Evolutionary conservation across 306 rosid genomes (phyloP), one percentile per base, ranked within the genome.

Genomic region (Pyrus bretschneideri): DNA sequence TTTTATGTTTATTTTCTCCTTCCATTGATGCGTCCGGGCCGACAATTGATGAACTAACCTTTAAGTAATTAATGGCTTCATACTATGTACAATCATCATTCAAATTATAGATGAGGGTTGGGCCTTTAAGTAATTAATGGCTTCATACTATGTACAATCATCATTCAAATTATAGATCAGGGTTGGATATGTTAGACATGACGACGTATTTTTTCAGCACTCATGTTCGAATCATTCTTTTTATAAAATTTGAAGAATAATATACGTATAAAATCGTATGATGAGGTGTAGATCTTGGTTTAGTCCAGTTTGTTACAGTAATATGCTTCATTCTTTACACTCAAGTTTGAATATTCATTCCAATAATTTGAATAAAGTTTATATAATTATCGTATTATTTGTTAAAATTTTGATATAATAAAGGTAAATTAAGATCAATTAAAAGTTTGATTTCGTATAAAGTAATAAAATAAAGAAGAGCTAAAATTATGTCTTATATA

Each of bases 1-100:
- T 49, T 49, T 49, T 49, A 15, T 49, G 27, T 57, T 57, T 21
- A 30, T 60, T 60, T 4, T 60, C 29, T 60, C 17, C 30, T 1
- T 23, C 31, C 65, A 33, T 78, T 75, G 13, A 35, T 71, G 67
- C 21, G 67, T 78, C 78, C n/a, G 23, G 38, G 65, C 82, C 73
- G 72, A 80, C 78, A 84, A 63, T 68, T 64, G 63, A 68, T 70
- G 33, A 76, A 69, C 64, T 40, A 12, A 22, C 57, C 29, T 74
- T 74, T 40, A 60, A 65, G 59, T 38, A 58, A 58, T 58, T 17
- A 58, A 58, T 1, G 63, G 15, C 63, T 58, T 58, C 63, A 58
- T 58, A 58, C 30, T 4, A 22, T 23, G 30, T 22, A 58, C 62
- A 22, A 9, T 23, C 21, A 15, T 6, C 55, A 5, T 5, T 51